A percentile compares a stretch with the other conserved stretches of the same genome.
phyloP scores from a whole-genome alignment of 2,329 filamentous ascomycete genomes.

The Botrytis squamosa region DNA sequence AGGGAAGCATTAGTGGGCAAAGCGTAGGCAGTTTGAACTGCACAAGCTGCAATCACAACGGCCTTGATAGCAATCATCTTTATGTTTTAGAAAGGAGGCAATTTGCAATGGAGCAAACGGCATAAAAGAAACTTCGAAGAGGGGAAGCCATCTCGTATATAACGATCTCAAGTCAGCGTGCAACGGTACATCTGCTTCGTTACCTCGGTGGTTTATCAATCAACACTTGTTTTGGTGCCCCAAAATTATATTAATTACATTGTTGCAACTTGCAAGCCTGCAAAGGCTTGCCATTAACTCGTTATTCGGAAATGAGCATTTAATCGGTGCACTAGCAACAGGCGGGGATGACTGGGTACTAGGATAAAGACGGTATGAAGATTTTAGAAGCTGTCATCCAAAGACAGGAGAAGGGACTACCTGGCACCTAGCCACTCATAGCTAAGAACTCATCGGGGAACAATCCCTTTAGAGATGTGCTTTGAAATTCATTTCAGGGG shows the following conservation, averaged over 20 bases:
- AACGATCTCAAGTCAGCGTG: background rate
- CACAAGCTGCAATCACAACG: constrained; percentile 1
- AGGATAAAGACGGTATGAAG: background rate
- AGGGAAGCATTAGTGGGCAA: constrained; percentile 18
- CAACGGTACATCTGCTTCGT: background rate
- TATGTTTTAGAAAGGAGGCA: background rate
- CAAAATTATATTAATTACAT: background rate
- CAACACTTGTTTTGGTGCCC: background rate
- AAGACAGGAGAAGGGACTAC: background rate
- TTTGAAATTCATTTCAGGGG: background rate
- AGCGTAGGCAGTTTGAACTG: constrained; percentile 4
- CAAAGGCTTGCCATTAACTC: background rate
- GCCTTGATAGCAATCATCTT: constrained; percentile 17
- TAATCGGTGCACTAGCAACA: background rate
- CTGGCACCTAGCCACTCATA: constrained; percentile 9
- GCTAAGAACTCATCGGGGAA: background rate
- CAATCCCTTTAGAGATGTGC: background rate
- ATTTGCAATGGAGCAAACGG: background rate
- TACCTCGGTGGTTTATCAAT: background rate
- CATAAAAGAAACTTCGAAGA: background rate
- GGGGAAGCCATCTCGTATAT: constrained; percentile 1
- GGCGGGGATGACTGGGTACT: background rate
- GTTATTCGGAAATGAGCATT: constrained; percentile 3
- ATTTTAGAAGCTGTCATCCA: background rate
- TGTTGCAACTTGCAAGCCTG: background rate